Conservation (phyloP, 257 asterid genomes). For the Nicotiana benthamiana region DNA sequence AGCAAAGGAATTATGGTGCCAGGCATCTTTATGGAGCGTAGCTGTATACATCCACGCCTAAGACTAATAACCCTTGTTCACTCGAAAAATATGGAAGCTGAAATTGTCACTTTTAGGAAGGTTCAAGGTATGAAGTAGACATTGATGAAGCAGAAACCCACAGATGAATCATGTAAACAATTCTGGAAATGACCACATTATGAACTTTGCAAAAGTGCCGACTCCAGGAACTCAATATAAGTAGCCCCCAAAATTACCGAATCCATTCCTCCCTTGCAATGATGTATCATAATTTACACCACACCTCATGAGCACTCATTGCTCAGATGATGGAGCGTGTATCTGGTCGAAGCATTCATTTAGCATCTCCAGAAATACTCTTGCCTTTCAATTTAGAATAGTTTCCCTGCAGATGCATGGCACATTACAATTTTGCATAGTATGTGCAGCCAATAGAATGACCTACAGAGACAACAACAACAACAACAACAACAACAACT, state of each 20-base stretch:
- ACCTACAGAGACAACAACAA: no score
- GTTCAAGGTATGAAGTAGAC: neutral
- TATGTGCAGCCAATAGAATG: no score
- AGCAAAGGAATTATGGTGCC: no score
- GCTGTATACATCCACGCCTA: no score
- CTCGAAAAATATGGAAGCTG: no score
- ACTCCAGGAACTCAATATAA: slow-evolving; percentile 86
- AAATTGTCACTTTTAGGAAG: neutral
- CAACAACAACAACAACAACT: no score
- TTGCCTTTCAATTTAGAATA: slow-evolving; percentile 62
- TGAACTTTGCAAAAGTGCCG: slow-evolving; percentile 71
- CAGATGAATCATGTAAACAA: slow-evolving; percentile 42
- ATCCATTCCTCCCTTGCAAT: slow-evolving; percentile 69
- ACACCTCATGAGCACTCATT: slow-evolving; percentile 68
- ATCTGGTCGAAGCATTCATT: slow-evolving; percentile 81
- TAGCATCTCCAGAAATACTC: slow-evolving; percentile 77
- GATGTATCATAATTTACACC: slow-evolving; percentile 77
- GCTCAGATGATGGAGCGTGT: slow-evolving; percentile 75
- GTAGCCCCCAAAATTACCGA: slow-evolving; percentile 89
- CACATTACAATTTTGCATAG: slow-evolving; percentile 78
- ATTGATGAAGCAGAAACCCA: neutral
- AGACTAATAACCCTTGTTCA: no score
- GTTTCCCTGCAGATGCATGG: slow-evolving; percentile 84
- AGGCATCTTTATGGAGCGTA: no score
- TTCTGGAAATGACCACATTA: slow-evolving; percentile 93